A percentile compares a stretch with the other conserved stretches of the same genome.
phyloP scores from a whole-genome alignment of 2,329 filamentous ascomycete genomes.

The Amesomyces nigricolor region DNA sequence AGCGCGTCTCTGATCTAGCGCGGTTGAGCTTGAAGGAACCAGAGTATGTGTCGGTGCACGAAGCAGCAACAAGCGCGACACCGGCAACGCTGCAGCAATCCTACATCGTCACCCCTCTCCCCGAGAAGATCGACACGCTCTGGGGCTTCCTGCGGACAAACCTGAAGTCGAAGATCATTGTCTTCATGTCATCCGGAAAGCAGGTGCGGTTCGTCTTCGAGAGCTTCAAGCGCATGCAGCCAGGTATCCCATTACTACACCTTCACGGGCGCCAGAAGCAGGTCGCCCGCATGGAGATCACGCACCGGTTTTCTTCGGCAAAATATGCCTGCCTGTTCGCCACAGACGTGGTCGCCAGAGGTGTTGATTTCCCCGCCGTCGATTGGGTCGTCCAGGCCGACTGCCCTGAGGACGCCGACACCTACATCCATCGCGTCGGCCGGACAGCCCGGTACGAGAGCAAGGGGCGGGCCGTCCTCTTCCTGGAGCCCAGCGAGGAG shows the following conservation, averaged over 20 bases:
- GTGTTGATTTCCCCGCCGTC: conserved; percentile 91
- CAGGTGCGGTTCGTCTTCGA: conserved; percentile 96
- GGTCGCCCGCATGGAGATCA: conserved; percentile 79
- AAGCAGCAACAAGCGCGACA: conserved; percentile 72
- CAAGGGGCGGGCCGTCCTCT: conserved; percentile 80
- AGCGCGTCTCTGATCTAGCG: conserved; percentile 85
- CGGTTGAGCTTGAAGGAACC: conserved; percentile 82
- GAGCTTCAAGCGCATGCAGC: conserved; percentile 84
- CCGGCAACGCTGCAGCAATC: conserved; percentile 82
- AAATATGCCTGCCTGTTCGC: conserved; percentile 87
- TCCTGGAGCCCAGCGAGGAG: conserved; percentile 89
- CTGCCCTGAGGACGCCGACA: conserved; percentile 92
- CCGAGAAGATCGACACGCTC: conserved; percentile 85
- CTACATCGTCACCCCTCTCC: conserved; percentile 78
- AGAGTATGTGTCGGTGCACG: conserved; percentile 92
- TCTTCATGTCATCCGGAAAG: conserved; percentile 92
- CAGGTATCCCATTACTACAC: conserved; percentile 87
- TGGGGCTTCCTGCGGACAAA: conserved; percentile 91
- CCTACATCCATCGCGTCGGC: conserved; percentile 94
- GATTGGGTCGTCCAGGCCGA: conserved; percentile 99
- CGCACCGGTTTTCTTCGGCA: conserved; percentile 70
- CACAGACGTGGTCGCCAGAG: conserved; percentile 89
- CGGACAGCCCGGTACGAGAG: conserved; percentile 91
- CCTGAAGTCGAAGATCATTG: conserved; percentile 88
- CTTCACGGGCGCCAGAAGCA: conserved; percentile 94